phyloP scores from a whole-genome alignment of 768 basidiomycete genomes.

The Podaxis sp. region DNA sequence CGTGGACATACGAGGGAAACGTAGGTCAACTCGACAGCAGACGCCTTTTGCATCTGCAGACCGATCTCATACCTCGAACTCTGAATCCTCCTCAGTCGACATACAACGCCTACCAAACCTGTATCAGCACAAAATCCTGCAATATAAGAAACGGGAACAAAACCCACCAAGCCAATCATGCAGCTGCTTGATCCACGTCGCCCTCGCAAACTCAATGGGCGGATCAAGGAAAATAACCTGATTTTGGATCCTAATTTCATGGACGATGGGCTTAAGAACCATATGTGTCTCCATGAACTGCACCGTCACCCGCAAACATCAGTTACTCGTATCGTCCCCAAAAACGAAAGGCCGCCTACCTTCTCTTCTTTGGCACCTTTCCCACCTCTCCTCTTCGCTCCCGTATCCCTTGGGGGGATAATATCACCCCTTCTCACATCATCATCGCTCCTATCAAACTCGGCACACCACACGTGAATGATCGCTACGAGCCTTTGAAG shows the following conservation, averaged over 20 bases:
- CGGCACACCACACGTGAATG: slow-evolving; percentile 82
- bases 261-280: slow-evolving; percentile 80
- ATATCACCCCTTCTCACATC: slow-evolving; percentile 54
- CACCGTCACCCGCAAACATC: neutral
- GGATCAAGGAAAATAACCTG: slow-evolving; percentile 99
- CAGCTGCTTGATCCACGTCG: slow-evolving; percentile 83
- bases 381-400: slow-evolving; percentile 64
- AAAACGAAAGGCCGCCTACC: slow-evolving; percentile 29
- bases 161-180: slow-evolving; percentile 81
- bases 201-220: slow-evolving; percentile 91
- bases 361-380: slow-evolving; percentile 79
- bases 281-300: slow-evolving; percentile 73
- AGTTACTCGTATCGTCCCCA: neutral
- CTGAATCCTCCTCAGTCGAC: slow-evolving; percentile 81
- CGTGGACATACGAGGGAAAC: slow-evolving; percentile 62
- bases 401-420: slow-evolving; percentile 44
- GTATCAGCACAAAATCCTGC: slow-evolving; percentile 8
- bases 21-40: slow-evolving; percentile 69
- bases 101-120: slow-evolving; percentile 64
- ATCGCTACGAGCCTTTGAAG: slow-evolving; percentile 70
- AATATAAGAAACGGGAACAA: neutral
- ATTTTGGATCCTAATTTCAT: slow-evolving; percentile 97
- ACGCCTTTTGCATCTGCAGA: slow-evolving; percentile 77
- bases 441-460: slow-evolving; percentile 78
- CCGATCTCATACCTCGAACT: slow-evolving; percentile 97